Evolutionary conservation across 352 stramenopile species (phyloP).

Genomic region (Phytophthora brassicae): DNA sequence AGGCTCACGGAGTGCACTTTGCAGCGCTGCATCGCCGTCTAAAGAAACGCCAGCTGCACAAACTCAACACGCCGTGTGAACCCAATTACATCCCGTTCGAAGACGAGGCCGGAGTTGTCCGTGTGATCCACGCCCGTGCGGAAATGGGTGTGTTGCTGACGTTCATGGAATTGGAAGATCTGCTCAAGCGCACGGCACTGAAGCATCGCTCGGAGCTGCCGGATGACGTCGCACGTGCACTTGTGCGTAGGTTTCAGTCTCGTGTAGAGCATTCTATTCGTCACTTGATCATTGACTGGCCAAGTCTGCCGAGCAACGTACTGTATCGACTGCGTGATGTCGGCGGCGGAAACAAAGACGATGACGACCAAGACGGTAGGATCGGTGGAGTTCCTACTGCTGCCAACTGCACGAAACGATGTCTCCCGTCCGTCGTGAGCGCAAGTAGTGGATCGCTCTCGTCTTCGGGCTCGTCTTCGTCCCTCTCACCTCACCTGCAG

Average conservation of each 20-base stretch:
- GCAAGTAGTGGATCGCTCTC: conserved; percentile 26
- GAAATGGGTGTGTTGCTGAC: conserved; percentile 74
- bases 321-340: conserved; percentile 43
- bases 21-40: conserved; percentile 64
- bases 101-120: conserved; percentile 68
- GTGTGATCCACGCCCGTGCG: conserved; percentile 66
- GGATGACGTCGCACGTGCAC: conserved; percentile 35
- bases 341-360: conserved; percentile 3
- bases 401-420: conserved; percentile 12
- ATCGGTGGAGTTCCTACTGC: background rate
- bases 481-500: conserved; percentile 25
- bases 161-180: conserved; percentile 66
- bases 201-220: conserved; percentile 54
- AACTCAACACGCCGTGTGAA: conserved; percentile 37
- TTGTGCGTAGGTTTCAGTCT: conserved; percentile 58
- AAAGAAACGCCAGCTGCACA: conserved; percentile 64
- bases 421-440: conserved; percentile 14
- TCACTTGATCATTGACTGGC: conserved; percentile 68
- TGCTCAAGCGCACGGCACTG: conserved; percentile 58
- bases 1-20: conserved; percentile 64
- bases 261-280: conserved; percentile 64
- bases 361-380: conserved; percentile 20
- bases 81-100: conserved; percentile 70
- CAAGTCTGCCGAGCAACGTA: conserved; percentile 31
- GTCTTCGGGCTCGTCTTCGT: conserved; percentile 26